Evolutionary conservation across 2,329 filamentous ascomycete genomes (phyloP), one percentile per base, ranked within the genome.

Genomic region (Aspergillus luchuensis): DNA sequence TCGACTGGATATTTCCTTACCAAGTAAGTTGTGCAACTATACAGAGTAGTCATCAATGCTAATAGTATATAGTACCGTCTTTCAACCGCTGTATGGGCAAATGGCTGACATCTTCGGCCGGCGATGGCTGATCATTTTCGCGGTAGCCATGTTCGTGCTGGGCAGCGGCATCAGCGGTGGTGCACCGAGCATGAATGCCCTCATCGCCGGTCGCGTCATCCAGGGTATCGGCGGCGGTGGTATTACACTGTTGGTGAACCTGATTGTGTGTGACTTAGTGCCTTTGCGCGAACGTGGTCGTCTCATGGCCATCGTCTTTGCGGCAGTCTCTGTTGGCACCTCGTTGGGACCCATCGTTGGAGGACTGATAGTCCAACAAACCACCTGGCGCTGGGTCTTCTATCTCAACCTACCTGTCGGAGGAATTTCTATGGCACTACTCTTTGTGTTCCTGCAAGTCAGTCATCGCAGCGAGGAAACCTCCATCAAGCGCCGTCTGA

Each of bases 121-220:
- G 1, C 76, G 80, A 25, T 78, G 72, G 55, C 69, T 75, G n/a
- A 71, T 84, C 0, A 53, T 67, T 6, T 70, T 79, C 3, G 76
- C 84, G 1, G 73, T 70, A 8, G 60, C 84, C 1, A 36, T 36
- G 33, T 86, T 86, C 60, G 75, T 73, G 0, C 62, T 87, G 0
- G 85, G 85, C 0, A 85, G 84, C 59, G 82, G 79, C 0, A 74
- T 88, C 4, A 79, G 75, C 49, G 85, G 83, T 0, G 79, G 78
- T 0, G 81, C 85, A 0, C 75, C 67, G 0, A 79, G 65, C 11
- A 74, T 73, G 1, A 67, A 64, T 0, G 80, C 81, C 67, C 72
- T 89, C 2, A 84, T 89, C 11, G 78, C 76, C 62, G 84, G 83
- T n/a, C 78, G 85, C 1, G 77, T 78, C 0, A 70, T 88, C 1